Percentiles rank a stretch among this genome's conserved stretches.
These are phyloP conservation scores for Austroboletus novae-zelandiae DNA, from an alignment of 1,284 basidiomycete genomes.

Conservation along the genomic window DNA sequence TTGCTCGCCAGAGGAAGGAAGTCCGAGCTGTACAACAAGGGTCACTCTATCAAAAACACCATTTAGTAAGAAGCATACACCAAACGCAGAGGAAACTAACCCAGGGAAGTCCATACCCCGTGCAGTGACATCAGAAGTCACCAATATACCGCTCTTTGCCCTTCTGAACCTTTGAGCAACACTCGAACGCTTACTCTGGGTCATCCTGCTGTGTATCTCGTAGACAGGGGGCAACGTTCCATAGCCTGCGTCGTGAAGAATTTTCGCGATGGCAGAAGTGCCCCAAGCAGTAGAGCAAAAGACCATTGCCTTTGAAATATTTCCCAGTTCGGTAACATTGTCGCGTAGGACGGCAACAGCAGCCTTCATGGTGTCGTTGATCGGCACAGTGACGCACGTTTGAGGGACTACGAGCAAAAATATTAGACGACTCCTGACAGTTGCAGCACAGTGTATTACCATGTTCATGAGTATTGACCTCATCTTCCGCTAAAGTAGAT, in stretches of 20 bases:
- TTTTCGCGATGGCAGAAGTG: conserved; percentile 51
- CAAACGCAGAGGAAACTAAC: conserved; percentile 50
- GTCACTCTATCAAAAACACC: conserved; percentile 43
- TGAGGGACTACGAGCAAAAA: conserved; percentile 45
- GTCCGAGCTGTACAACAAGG: conserved; percentile 64
- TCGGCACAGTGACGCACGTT: conserved; percentile 43
- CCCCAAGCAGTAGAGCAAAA: conserved; percentile 73
- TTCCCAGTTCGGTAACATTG: conserved; percentile 32
- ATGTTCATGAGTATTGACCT: conserved; percentile 65
- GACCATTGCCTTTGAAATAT: conserved; percentile 45
- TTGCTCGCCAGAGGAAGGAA: conserved; percentile 77
- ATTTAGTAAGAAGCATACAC: conserved; percentile 43
- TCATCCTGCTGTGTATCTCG: conserved; percentile 49
- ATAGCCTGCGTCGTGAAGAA: conserved; percentile 35
- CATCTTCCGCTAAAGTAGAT: conserved; percentile 59
- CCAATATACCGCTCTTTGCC: conserved; percentile 50
- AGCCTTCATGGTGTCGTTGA: conserved; percentile 44
- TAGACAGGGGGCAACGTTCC: conserved; percentile 39
- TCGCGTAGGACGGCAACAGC: conserved; percentile 36
- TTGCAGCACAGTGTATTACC: conserved; percentile 32
- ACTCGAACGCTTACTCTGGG: conserved; percentile 43
- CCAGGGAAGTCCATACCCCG: conserved; percentile 85
- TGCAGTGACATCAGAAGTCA: conserved; percentile 91
- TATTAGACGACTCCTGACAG: neutral
- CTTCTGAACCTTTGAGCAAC: conserved; percentile 53